Base-by-base conservation (phyloP, 495 filamentous ascomycete genomes). In the Hypoxylon subgilvum region DNA sequence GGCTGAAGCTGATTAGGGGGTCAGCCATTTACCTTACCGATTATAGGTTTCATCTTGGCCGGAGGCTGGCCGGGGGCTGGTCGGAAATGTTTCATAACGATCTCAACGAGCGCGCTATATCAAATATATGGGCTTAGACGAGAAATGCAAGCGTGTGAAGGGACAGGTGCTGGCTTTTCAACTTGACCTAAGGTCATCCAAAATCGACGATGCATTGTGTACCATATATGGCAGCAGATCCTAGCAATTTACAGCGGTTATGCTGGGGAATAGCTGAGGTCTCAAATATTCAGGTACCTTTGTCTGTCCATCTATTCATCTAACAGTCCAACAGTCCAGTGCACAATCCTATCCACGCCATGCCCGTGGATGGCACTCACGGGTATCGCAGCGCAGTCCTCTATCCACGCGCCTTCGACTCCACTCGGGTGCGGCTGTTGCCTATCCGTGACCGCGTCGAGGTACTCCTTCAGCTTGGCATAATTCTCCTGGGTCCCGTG, bases 331-430 rank as follows among this genome's bases (percentile, higher is more conserved):
- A 95, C 84, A 18, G 88, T 88, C 75, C 91, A 82, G 53, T 88
- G 86, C 8, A 90, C 81, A 40, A 96, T 89, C 32, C 83, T 80
- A 51, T 88, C 82, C 8, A 95, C 85, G 6, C 93, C 93, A 68
- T 97, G 84, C 14, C 86, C 89, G 36, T 83, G 80, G 57, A 96
- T 90, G 45, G 95, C 94, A 69, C 91, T 93, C 49, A 98, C 86
- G 2, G 94, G 94, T 59, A 97, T 84, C 17, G 84, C 86, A 16
- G 74, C 74, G 12, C 92, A 72, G 21, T 81, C 79, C 43, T 84
- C 76, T 36, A 76, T 85, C 88, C 89, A 92, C 19, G 81, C 83
- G 52, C 86, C 78, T 44, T 80, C 70, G 63, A 86, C 79, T 1
- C 85, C 84, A 54, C 86, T 88, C 0, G 91, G 91, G 73, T 96